Evolutionary conservation across 2,329 filamentous ascomycete species (phyloP).

Genomic region (Pseudocercospora ulei): DNA sequence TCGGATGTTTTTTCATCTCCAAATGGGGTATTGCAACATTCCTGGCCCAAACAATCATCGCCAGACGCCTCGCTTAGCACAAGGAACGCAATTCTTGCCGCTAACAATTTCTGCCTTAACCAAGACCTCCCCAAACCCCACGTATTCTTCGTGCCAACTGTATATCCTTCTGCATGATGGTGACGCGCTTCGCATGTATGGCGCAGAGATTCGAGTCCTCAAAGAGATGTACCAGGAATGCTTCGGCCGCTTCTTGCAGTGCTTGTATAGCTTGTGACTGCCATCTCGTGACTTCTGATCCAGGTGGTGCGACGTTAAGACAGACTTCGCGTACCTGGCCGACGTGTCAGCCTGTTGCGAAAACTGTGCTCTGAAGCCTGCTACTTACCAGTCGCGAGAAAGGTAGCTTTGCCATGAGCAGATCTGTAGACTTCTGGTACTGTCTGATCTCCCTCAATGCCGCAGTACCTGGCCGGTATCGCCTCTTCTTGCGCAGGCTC

Average conservation of each 20-base stretch:
- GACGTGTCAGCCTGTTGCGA: slow-evolving; percentile 7
- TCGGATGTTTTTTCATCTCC: neutral
- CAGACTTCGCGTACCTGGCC: slow-evolving; percentile 76
- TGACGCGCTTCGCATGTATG: slow-evolving; percentile 98
- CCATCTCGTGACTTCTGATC: slow-evolving; percentile 67
- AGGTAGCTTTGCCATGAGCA: slow-evolving; percentile 91
- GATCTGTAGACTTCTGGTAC: slow-evolving; percentile 95
- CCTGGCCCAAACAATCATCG: slow-evolving; percentile 15
- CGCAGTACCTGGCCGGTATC: slow-evolving; percentile 60
- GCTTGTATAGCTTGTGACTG: slow-evolving; percentile 96
- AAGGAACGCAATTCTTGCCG: too few relatives aligned
- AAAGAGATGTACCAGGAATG: slow-evolving; percentile 94
- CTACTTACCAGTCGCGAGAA: slow-evolving; percentile 81
- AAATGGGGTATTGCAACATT: slow-evolving; percentile 15
- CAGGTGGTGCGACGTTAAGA: slow-evolving; percentile 75
- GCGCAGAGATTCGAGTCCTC: slow-evolving; percentile 98
- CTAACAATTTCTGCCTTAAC: slow-evolving; percentile 15
- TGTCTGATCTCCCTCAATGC: slow-evolving; percentile 97
- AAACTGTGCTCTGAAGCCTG: neutral
- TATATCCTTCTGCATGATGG: slow-evolving; percentile 95
- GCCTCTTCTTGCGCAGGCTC: slow-evolving; percentile 26
- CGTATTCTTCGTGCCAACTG: slow-evolving; percentile 91
- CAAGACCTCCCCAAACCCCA: slow-evolving; percentile 50
- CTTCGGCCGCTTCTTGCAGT: slow-evolving; percentile 96
- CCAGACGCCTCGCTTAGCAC: slow-evolving; percentile 25